Evolutionary conservation across 345 rosid species (phyloP).

Genomic region (Salix suchowensis): DNA sequence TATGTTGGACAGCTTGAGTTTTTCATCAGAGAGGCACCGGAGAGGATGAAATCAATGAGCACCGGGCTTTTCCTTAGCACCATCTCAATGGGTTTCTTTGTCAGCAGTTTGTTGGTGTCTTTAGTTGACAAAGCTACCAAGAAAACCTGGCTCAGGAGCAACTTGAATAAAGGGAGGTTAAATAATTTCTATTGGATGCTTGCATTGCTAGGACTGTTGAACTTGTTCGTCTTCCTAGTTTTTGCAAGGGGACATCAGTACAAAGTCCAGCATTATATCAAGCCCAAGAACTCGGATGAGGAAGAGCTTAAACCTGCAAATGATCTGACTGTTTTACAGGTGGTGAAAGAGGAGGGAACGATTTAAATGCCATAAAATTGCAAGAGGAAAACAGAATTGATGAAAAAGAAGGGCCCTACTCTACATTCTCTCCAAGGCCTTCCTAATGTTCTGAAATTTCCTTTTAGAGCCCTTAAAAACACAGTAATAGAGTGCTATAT

Average conservation of each 20-base stretch:
- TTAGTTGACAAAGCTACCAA: conserved; percentile 55
- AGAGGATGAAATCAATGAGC: conserved; percentile 93
- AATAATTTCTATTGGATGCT: conserved; percentile 77
- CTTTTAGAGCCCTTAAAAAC: not conserved
- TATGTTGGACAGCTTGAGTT: conserved; percentile 93
- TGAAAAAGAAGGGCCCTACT: conserved; percentile 10
- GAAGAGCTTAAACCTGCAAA: conserved; percentile 27
- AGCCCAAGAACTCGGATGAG: conserved; percentile 17
- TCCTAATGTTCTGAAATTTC: not conserved
- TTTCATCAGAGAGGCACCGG: conserved; percentile 86
- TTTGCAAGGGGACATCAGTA: conserved; percentile 65
- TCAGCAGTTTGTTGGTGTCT: conserved; percentile 73
- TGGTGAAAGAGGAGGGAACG: conserved; percentile 14
- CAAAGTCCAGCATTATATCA: conserved; percentile 37
- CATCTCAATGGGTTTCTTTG: conserved; percentile 84
- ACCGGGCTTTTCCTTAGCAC: conserved; percentile 80
- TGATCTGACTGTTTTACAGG: conserved; percentile 13
- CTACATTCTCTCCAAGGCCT: not conserved
- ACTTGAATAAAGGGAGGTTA: conserved; percentile 55
- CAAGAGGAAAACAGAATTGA: not conserved
- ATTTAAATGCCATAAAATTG: not conserved
- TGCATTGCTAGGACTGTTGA: conserved; percentile 56
- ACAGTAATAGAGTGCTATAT: not conserved
- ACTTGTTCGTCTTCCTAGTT: conserved; percentile 50
- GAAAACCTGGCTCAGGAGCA: conserved; percentile 61